Percentiles rank a stretch among this genome's conserved stretches.
These are phyloP conservation scores for Vitis rotundifolia DNA, from an alignment of 164 flowering plant species.

Conservation along the genomic window DNA sequence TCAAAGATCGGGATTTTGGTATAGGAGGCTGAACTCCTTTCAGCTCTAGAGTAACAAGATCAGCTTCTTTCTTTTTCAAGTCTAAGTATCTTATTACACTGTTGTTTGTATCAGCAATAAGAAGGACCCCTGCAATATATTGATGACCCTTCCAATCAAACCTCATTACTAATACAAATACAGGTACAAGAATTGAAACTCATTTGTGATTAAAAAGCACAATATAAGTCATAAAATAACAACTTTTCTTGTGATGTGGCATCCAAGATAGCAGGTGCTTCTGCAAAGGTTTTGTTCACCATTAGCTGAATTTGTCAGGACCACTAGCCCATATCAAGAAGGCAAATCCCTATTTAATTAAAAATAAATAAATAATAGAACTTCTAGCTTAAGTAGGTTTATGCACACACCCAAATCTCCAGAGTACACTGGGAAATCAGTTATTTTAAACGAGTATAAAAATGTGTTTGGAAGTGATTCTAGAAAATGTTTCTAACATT, in stretches of 20 bases:
- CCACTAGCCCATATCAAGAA: background rate
- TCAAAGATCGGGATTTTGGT: slow-evolving; percentile 63
- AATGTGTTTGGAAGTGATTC: no score
- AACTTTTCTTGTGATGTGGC: background rate
- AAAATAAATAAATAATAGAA: no score
- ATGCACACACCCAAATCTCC: no score
- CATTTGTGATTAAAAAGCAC: background rate
- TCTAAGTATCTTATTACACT: slow-evolving; percentile 74
- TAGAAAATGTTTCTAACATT: no score
- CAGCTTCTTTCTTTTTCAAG: slow-evolving; percentile 47
- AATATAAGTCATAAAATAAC: background rate
- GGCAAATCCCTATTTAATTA: background rate
- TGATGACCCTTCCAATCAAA: background rate
- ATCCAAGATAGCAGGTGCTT: background rate
- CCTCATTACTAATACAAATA: background rate
- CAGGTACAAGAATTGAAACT: background rate
- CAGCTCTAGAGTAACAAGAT: slow-evolving; percentile 73
- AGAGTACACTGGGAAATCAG: no score
- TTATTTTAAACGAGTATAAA: background rate
- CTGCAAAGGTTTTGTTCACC: background rate
- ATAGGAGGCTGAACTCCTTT: slow-evolving; percentile 87
- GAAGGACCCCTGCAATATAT: slow-evolving; percentile 60
- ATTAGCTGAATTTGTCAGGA: background rate
- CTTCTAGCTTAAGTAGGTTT: no score
- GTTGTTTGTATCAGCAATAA: slow-evolving; percentile 92